Conservation (phyloP, 1,284 basidiomycete species). For the Lentinula novae-zelandiae region DNA sequence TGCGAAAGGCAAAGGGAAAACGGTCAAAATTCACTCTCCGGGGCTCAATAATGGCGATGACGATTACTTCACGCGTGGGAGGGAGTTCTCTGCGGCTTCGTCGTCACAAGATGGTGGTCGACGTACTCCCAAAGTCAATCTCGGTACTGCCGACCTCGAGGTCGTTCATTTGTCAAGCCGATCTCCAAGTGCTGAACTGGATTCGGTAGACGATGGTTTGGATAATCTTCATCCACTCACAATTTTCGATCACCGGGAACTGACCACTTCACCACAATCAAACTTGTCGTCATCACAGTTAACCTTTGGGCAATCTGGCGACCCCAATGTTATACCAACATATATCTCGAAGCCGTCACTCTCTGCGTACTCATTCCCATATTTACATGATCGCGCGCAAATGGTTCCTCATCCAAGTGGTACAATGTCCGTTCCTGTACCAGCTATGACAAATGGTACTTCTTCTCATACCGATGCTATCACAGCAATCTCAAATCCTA, state of each 20-base stretch:
- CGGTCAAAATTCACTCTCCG: not conserved
- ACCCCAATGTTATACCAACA: conserved; percentile 6
- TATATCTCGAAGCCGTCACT: conserved; percentile 11
- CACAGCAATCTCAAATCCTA: not conserved
- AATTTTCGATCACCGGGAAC: not conserved
- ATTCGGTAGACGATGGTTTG: not conserved
- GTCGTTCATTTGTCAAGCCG: not conserved
- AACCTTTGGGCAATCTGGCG: not conserved
- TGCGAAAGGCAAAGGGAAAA: not conserved
- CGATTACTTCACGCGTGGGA: conserved; percentile 16
- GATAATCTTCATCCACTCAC: not conserved
- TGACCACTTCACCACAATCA: not conserved
- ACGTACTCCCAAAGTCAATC: not conserved
- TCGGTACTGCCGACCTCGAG: not conserved
- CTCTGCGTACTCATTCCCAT: conserved; percentile 14
- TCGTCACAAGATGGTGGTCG: not conserved
- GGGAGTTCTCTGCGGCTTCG: conserved; percentile 11
- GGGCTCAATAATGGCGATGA: not conserved
- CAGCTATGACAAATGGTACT: not conserved
- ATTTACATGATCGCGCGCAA: conserved; percentile 8
- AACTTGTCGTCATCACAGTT: not conserved
- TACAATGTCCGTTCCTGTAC: conserved; percentile 13
- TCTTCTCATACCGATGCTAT: not conserved
- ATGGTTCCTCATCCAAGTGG: conserved; percentile 11
- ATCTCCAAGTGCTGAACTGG: not conserved